Percentiles rank a stretch among this genome's conserved stretches.
These are phyloP conservation scores for Cyamopsis tetragonoloba DNA, from an alignment of 306 rosid species.

Conservation along the genomic window DNA sequence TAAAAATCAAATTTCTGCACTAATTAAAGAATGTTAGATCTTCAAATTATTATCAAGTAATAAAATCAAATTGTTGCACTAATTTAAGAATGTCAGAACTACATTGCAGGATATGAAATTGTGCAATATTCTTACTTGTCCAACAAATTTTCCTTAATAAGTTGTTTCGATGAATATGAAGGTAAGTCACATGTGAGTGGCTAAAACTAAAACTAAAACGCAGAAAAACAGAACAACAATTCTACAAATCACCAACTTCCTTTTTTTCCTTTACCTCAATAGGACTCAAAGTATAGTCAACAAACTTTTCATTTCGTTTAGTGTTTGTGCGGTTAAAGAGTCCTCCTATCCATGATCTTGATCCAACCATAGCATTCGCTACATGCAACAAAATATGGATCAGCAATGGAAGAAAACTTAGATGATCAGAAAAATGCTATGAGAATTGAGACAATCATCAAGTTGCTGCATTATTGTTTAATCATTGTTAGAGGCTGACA, in stretches of 20 bases:
- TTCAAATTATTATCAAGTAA: background rate
- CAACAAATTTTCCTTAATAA: background rate
- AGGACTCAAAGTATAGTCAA: slow-evolving; percentile 58
- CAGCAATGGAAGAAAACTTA: slow-evolving; percentile 20
- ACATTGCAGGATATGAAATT: background rate
- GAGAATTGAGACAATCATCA: background rate
- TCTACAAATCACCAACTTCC: background rate
- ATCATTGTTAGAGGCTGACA: background rate
- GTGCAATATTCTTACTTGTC: background rate
- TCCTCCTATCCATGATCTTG: slow-evolving; percentile 90
- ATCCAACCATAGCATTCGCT: slow-evolving; percentile 97
- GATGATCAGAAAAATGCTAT: background rate
- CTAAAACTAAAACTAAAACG: background rate
- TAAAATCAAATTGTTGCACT: too few species aligned
- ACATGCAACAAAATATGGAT: slow-evolving; percentile 36
- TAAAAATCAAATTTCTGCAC: background rate
- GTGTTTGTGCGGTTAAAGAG: slow-evolving; percentile 55
- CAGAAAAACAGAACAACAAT: slow-evolving; percentile 5
- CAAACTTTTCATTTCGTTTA: slow-evolving; percentile 45
- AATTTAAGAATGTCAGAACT: too few species aligned
- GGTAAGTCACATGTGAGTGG: background rate
- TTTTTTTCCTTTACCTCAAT: slow-evolving; percentile 55
- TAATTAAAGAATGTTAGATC: background rate
- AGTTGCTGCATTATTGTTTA: background rate
- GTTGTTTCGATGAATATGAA: background rate